Evolutionary conservation across 2,329 filamentous ascomycete species (phyloP).

Genomic region (Penicillium nordicum): DNA sequence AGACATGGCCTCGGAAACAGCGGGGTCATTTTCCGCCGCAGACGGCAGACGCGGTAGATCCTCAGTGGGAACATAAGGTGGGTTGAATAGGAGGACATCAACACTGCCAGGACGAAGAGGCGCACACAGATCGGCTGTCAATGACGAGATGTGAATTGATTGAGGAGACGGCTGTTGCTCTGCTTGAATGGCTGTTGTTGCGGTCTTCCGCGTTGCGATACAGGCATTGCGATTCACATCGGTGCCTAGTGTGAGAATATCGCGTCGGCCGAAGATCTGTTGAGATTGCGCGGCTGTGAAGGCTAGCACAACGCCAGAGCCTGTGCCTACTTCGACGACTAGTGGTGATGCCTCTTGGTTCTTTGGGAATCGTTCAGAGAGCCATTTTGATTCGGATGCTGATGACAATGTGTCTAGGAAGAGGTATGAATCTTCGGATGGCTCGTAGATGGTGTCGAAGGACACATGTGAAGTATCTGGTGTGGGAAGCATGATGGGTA

Average conservation of each 20-base stretch:
- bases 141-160: conserved; percentile 61
- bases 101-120: conserved; percentile 59
- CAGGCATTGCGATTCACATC: conserved; percentile 88
- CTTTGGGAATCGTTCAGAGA: conserved; percentile 59
- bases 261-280: conserved; percentile 66
- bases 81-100: conserved; percentile 92
- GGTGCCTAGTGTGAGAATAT: conserved; percentile 69
- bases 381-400: conserved; percentile 63
- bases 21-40: conserved; percentile 18
- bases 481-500: conserved; percentile 73
- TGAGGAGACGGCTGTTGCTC: conserved; percentile 28
- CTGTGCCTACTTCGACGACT: conserved; percentile 81
- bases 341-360: conserved; percentile 48
- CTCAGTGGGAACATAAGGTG: conserved; percentile 88
- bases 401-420: conserved; percentile 87
- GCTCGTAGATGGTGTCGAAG: conserved; percentile 87
- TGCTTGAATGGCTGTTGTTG: conserved; percentile 48
- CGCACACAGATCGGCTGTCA: conserved; percentile 67
- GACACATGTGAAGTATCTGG: conserved; percentile 89
- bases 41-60: conserved; percentile 59
- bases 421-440: conserved; percentile 92
- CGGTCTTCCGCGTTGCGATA: conserved; percentile 67
- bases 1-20: conserved; percentile 28
- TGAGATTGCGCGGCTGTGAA: conserved; percentile 76
- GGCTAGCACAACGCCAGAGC: conserved; percentile 88